phyloP scores from a whole-genome alignment of 768 basidiomycete species.

The Boletus fagicola region DNA sequence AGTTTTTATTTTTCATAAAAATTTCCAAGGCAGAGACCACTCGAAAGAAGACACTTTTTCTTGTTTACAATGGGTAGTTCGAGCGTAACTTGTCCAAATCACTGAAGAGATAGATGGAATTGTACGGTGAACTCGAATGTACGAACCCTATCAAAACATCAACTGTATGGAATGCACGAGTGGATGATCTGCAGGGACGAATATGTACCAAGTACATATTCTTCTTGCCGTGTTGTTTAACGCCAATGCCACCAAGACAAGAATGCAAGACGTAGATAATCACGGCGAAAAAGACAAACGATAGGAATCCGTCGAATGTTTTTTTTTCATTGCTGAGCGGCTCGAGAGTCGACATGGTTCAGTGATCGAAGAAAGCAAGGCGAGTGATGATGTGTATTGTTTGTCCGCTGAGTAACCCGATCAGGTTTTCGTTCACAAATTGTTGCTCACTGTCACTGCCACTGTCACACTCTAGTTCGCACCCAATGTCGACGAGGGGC shows the following conservation, averaged over 20 bases:
- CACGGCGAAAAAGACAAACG: slow-evolving; percentile 38
- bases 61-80: too few species aligned
- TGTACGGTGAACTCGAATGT: slow-evolving; percentile 10
- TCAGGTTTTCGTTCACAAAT: background rate
- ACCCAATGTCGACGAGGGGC: slow-evolving; percentile 25
- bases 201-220: slow-evolving; percentile 22
- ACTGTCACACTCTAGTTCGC: background rate
- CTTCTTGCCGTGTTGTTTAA: slow-evolving; percentile 70
- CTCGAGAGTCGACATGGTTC: too few species aligned
- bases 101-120: background rate
- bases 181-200: slow-evolving; percentile 57
- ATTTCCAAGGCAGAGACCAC: too few species aligned
- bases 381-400: background rate
- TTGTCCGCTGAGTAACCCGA: slow-evolving; percentile 17
- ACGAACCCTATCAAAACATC: slow-evolving; percentile 32
- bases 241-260: slow-evolving; percentile 46
- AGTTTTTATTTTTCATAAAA: too few species aligned
- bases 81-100: background rate
- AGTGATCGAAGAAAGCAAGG: background rate
- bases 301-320: background rate
- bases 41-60: too few species aligned
- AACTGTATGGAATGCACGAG: slow-evolving; percentile 48
- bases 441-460: background rate
- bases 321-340: background rate
- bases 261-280: slow-evolving; percentile 61